A percentile compares a stretch with the other conserved stretches of the same genome.
Conservation (phyloP, 805 yeast species). For the Candida arabinofermentans region DNA sequence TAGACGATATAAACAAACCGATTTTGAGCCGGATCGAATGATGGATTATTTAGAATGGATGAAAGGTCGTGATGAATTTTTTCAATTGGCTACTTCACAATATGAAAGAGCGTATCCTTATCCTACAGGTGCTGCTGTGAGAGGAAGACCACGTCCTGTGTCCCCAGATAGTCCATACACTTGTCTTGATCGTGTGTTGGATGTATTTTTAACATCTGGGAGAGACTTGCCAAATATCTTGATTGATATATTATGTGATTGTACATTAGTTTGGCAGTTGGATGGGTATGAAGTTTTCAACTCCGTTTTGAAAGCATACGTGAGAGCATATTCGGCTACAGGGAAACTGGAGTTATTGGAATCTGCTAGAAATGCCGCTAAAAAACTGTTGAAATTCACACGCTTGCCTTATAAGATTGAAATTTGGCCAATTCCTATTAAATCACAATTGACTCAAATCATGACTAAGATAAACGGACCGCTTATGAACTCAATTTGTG, state of each 20-base stretch:
- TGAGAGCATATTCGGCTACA: conserved; percentile 1
- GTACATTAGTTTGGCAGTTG: conserved; percentile 20
- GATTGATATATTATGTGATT: conserved; percentile 13
- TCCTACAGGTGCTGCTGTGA: conserved; percentile 1
- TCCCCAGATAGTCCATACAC: conserved; percentile 13
- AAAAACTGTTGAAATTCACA: conserved; percentile 12
- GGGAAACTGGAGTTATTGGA: background rate
- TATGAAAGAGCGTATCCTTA: conserved; percentile 3
- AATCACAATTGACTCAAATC: conserved; percentile 1
- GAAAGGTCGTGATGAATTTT: conserved; percentile 10
- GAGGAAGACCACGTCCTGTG: conserved; percentile 3
- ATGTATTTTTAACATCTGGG: conserved; percentile 4
- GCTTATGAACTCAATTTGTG: conserved; percentile 5
- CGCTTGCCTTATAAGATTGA: conserved; percentile 10
- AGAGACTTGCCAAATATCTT: conserved; percentile 3
- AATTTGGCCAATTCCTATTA: conserved; percentile 13
- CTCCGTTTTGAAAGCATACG: conserved; percentile 11
- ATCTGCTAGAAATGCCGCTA: conserved; percentile 9
- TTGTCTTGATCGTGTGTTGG: conserved; percentile 11
- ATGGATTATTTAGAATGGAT: conserved; percentile 13
- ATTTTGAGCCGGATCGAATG: conserved; percentile 6
- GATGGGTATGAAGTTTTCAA: conserved; percentile 20
- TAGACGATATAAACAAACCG: conserved; percentile 8
- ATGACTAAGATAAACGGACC: conserved; percentile 9
- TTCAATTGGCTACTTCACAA: conserved; percentile 9